Base-by-base conservation (phyloP, 176 grass and related monocot species). In the Phragmites australis region DNA sequence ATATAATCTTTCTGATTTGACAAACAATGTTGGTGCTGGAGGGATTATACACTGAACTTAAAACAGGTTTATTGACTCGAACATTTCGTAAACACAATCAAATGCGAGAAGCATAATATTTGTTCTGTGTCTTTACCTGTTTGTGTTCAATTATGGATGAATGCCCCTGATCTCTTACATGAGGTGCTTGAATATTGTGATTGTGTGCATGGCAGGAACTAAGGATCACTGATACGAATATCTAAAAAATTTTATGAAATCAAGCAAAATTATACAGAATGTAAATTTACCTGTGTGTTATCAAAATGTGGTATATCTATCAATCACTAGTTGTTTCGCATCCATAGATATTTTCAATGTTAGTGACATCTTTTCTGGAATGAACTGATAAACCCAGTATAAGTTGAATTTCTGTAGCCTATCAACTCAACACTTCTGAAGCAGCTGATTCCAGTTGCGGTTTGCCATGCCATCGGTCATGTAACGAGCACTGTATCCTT, bases 401-500 rank as follows among this genome's bases (percentile, higher is more conserved):
- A 51, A 62, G n/a, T 48, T 88, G 8, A 73, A 65, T 40, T 83
- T 76, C 75, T 97, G 83, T 63, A 97, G 94, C 94, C 91, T 7
- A 74, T 97, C 9, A 89, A 92, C 77, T 92, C 94, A 19, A 82
- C 86, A 47, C 22, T 97, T 79, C 55, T 97, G 78, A 94, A 97
- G 89, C 68, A 89, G 63, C 85, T 97, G 18, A 22, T 92, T 76
- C 94, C 94, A 84, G 94, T 97, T 73, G 91, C 91, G 15, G 66
- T 92, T 47, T 94, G 94, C 77, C 94, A 97, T 92, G 94, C 94
- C 75, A 65, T 94, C 1, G 94, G 94, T 43, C 94, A 97, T 82
- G 91, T 97, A 57, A 97, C 94, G 15, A 97, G 91, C 72, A 97
- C 91, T 68, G 91, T 97, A n/a, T 94, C 94, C 13, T 97, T 97